phyloP scores from a whole-genome alignment of 192 early-diverging fungal genomes.

The Spizellomyces sp. region DNA sequence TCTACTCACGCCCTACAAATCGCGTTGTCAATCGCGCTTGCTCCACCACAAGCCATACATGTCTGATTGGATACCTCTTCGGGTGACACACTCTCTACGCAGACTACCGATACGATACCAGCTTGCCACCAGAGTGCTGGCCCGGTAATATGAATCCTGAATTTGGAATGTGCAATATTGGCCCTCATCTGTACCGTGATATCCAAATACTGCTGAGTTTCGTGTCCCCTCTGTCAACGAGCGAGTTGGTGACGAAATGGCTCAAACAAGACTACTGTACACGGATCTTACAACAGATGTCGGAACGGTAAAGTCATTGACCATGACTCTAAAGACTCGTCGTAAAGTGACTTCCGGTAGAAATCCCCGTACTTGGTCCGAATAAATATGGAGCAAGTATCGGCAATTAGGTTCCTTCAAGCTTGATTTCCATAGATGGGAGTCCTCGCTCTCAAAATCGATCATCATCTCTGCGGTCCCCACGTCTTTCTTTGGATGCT shows the following conservation, averaged over 20 bases:
- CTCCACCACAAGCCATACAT: not conserved
- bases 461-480: too few species aligned
- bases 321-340: not conserved
- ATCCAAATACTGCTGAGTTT: slow-evolving; percentile 3
- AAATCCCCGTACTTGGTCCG: not conserved
- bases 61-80: not conserved
- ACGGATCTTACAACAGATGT: not conserved
- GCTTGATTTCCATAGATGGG: not conserved
- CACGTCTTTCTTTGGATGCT: not conserved
- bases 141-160: not conserved
- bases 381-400: slow-evolving; percentile 9
- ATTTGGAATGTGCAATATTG: not conserved
- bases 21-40: not conserved
- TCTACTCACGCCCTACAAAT: not conserved
- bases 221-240: not conserved
- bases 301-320: not conserved
- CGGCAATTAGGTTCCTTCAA: not conserved
- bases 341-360: slow-evolving; percentile 4
- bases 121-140: not conserved
- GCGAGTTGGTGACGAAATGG: not conserved
- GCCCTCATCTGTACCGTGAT: slow-evolving; percentile 14
- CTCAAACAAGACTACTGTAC: not conserved
- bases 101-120: slow-evolving; percentile 11
- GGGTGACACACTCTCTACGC: not conserved
- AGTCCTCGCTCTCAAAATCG: too few species aligned